Base-by-base conservation (phyloP, 2,329 filamentous ascomycete genomes). In the Arachnopeziza araneosa region DNA sequence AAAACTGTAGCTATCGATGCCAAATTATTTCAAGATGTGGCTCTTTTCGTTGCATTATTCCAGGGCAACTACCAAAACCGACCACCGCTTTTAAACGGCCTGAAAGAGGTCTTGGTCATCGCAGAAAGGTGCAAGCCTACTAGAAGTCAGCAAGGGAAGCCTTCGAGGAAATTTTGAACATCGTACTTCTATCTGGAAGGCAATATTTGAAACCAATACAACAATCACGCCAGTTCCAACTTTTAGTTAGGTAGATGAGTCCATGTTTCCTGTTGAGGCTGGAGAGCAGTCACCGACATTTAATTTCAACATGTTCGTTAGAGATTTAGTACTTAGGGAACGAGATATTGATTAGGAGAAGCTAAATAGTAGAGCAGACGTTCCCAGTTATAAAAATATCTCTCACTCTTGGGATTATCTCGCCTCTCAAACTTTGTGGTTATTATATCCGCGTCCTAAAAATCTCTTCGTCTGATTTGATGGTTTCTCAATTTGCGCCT, bases 91-190 rank as follows among this genome's bases (percentile, higher is more conserved):
- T 90, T 92, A 78, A 84, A 90, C 76, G 84, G 82, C 62, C 74
- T 83, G 63, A 84, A 81, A 50, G 91, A 91, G 57, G 80, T 84
- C 19, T 81, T 88, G 71, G 83, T 95, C 68, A 85, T 96, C 23
- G 12, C 2, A 44, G 36, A 44, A 7, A 7, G 36, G 36, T 44
- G 26, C 26, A 30, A 30, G 9, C 26, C 26, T 30, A 30, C 26
- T 30, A 9, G 26, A 30, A 30, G 26, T 30, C 17, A 12, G 5
- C 36, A 44, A 44, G 36, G 36, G 36, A 14, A 32, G 6, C 17
- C 12, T 44, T 6, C 6, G 17, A 17, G 12, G 12, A 4, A 5
- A 12, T 14, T 44, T 44, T 44, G 36, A 44, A 3, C 6, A 44
- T 14, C 36, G 36, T 44, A 44, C 17, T 12, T 44, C 36, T 44